phyloP scores from a whole-genome alignment of 768 basidiomycete genomes.

The Mycena vitilis region DNA sequence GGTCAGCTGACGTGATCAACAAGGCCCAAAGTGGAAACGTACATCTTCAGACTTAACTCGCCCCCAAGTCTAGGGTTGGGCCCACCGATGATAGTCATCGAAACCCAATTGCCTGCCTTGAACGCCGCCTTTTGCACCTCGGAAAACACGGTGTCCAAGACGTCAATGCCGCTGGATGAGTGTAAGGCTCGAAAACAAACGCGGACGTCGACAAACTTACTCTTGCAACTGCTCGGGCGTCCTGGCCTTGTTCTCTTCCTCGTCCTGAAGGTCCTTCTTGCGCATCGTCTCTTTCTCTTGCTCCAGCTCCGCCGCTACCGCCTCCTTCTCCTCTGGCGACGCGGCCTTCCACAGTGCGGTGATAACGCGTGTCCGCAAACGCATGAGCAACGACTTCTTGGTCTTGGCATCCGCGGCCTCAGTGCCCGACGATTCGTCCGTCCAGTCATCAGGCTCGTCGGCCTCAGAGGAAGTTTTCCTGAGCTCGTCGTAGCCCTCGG shows the following conservation, averaged over 20 bases:
- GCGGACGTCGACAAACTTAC: neutral
- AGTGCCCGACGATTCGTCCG: neutral
- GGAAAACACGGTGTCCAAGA: neutral
- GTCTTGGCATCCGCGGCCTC: neutral
- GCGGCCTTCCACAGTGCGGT: neutral
- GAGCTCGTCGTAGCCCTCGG: slow-evolving; percentile 2
- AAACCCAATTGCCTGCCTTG: neutral
- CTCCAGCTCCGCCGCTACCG: neutral
- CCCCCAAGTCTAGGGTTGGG: slow-evolving; percentile 8
- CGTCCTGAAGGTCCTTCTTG: neutral
- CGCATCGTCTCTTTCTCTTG: slow-evolving; percentile 5
- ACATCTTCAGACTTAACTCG: slow-evolving; percentile 20
- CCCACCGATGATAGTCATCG: slow-evolving; percentile 6
- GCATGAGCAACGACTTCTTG: neutral
- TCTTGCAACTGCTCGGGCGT: neutral
- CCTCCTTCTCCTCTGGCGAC: slow-evolving; percentile 1
- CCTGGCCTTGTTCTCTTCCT: neutral
- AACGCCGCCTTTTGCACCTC: neutral
- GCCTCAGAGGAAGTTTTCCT: no score
- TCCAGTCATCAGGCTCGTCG: neutral
- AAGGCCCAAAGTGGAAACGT: neutral
- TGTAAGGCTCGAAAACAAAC: neutral
- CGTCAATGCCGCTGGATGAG: slow-evolving; percentile 8
- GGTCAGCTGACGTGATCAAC: no score
- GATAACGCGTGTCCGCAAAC: slow-evolving; percentile 1